Base-by-base conservation (phyloP, 495 filamentous ascomycete species). In the Penicillium desertorum region DNA sequence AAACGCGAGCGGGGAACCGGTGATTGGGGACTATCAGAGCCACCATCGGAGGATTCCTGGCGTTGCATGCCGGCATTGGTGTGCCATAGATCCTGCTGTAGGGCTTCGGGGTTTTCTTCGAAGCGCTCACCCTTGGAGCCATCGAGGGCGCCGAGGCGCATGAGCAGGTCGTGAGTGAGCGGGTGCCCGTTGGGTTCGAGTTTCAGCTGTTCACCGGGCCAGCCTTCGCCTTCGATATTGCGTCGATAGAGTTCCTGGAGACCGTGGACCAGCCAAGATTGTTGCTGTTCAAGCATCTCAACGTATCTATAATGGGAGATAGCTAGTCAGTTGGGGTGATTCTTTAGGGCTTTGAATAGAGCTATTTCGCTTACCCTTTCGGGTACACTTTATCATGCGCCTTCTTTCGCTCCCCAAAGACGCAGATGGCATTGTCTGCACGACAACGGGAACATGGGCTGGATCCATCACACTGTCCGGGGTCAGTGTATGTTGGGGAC, bases 251-350 rank as follows among this genome's bases (percentile, higher is more conserved):
- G 63, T 68, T 86, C 80, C 60, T 84, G 82, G 1, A 87, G 72
- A 27, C 78, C 84, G 42, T 83, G 68, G 46, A 87, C 83, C 3
- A 88, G 74, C 71, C 86, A 86, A 10, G 69, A 63, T 70, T 87
- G 84, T 72, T 88, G 84, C 60, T 86, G 83, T 60, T 88, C 85
- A n/a, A 88, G 80, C 81, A 87, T 86, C 62, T 88, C 85, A 34
- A 87, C 84, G 57, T 87, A 87, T 63, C 84, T 87, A 47, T 32
- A 17, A 23, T 4, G 20, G 29, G 42, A 37, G 61, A 45, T 8
- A 1, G 10, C 4, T 23, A 8, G 47, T 65, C 39, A 61, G 62
- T 49, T 30, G 46, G 16, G 34, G 12, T 3, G 7, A 17, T 22
- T 20, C 17, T 16, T 36, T 16, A 5, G 6, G 29, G 10, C 5